Conservation (phyloP, 192 early-diverging fungal species). For the Dissophora globulifera region DNA sequence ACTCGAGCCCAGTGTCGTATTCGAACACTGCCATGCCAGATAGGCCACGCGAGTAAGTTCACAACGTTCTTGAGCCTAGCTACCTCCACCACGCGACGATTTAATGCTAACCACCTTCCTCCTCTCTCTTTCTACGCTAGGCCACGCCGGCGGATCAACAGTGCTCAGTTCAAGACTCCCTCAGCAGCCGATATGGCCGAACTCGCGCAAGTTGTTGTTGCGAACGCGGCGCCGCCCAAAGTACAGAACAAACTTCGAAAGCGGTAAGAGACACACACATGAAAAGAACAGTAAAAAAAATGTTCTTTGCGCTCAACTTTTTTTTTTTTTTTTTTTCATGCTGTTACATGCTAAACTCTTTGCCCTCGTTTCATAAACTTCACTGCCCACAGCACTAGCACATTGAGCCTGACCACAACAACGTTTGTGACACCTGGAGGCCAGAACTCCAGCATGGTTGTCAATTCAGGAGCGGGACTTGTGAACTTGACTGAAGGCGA, state of each 20-base stretch:
- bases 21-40: constrained; percentile 1
- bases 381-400: constrained; percentile 44
- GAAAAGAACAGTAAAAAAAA: no score
- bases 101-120: no score
- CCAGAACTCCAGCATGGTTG: not conserved
- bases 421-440: constrained; percentile 20
- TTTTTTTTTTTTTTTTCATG: no score
- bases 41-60: constrained; percentile 24
- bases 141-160: constrained; percentile 37
- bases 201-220: constrained; percentile 31
- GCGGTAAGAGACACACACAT: constrained; percentile 14
- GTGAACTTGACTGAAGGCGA: constrained; percentile 12
- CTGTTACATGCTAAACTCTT: no score
- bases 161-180: constrained; percentile 48
- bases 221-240: constrained; percentile 45
- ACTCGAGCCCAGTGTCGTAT: not conserved
- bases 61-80: not conserved
- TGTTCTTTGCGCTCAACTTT: no score
- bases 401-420: constrained; percentile 36
- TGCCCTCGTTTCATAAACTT: no score
- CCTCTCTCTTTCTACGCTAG: not conserved
- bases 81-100: not conserved
- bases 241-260: constrained; percentile 43
- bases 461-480: no score
- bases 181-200: constrained; percentile 29